Evolutionary conservation across 768 basidiomycete species (phyloP).

Genomic region (Calocera cornea): DNA sequence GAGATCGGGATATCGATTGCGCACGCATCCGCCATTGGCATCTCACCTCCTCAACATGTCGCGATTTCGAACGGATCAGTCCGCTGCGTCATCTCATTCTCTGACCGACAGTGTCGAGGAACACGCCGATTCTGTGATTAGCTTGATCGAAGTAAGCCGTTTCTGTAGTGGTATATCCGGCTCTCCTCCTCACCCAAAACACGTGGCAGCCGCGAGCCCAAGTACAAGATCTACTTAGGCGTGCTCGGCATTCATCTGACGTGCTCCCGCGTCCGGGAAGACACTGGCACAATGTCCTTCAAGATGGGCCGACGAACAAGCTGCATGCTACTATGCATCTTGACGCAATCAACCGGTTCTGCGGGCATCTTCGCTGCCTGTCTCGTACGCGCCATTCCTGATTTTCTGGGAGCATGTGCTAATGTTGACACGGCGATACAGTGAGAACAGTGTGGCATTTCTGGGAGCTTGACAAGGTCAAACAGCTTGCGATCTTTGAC

Average conservation of each 20-base stretch:
- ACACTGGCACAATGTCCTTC: neutral
- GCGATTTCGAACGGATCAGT: neutral
- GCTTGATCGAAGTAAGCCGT: neutral
- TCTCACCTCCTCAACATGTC: neutral
- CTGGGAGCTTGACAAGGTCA: neutral
- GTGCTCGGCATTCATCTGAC: neutral
- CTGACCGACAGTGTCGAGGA: neutral
- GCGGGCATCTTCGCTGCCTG: neutral
- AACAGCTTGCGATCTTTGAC: neutral
- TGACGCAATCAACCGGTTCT: neutral
- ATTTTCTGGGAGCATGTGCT: neutral
- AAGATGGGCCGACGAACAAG: neutral
- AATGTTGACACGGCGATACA: neutral
- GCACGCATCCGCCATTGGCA: no score
- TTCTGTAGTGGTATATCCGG: neutral
- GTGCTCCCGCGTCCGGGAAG: neutral
- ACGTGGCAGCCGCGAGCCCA: neutral
- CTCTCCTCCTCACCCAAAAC: neutral
- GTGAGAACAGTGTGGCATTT: neutral
- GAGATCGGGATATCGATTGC: no score
- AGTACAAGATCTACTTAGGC: neutral
- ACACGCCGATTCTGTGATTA: neutral
- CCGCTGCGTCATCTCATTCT: neutral
- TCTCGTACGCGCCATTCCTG: neutral
- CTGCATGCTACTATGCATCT: neutral